These are phyloP conservation scores for Eimeria sp. DNA, from an alignment of 169 alveolate species.

Conservation along the genomic window DNA sequence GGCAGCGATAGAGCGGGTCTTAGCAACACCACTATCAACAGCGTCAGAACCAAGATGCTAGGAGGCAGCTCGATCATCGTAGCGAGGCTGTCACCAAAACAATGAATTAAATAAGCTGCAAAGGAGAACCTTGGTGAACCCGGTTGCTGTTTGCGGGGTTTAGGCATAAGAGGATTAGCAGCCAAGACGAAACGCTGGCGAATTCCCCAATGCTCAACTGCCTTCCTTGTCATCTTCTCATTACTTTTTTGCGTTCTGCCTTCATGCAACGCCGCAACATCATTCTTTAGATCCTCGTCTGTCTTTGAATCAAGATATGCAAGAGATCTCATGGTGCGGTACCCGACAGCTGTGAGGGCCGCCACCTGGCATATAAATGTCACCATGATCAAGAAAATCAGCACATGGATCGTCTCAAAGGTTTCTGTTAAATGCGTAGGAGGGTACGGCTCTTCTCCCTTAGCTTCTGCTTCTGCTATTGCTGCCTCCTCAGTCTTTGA, in stretches of 20 bases:
- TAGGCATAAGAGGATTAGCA: slow-evolving; percentile 50
- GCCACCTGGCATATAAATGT: slow-evolving; percentile 52
- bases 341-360: slow-evolving; percentile 56
- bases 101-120: slow-evolving; percentile 38
- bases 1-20: slow-evolving; percentile 69
- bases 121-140: slow-evolving; percentile 63
- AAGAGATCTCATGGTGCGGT: slow-evolving; percentile 34
- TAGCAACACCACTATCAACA: slow-evolving; percentile 54
- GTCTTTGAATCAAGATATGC: slow-evolving; percentile 55
- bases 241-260: neutral
- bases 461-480: slow-evolving; percentile 64
- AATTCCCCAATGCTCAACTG: slow-evolving; percentile 67
- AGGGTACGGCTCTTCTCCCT: slow-evolving; percentile 62
- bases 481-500: slow-evolving; percentile 82
- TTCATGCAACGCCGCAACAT: neutral
- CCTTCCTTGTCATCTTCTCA: neutral
- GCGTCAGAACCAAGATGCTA: slow-evolving; percentile 22
- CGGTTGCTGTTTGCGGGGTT: slow-evolving; percentile 22
- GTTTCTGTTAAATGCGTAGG: slow-evolving; percentile 83
- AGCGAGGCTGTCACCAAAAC: slow-evolving; percentile 49
- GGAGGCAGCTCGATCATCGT: slow-evolving; percentile 76
- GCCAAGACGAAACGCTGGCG: slow-evolving; percentile 42
- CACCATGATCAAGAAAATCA: slow-evolving; percentile 79
- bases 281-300: slow-evolving; percentile 29
- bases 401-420: slow-evolving; percentile 79